phyloP scores from a whole-genome alignment of 2,329 filamentous ascomycete genomes.

The Hypoxylon sp. region DNA sequence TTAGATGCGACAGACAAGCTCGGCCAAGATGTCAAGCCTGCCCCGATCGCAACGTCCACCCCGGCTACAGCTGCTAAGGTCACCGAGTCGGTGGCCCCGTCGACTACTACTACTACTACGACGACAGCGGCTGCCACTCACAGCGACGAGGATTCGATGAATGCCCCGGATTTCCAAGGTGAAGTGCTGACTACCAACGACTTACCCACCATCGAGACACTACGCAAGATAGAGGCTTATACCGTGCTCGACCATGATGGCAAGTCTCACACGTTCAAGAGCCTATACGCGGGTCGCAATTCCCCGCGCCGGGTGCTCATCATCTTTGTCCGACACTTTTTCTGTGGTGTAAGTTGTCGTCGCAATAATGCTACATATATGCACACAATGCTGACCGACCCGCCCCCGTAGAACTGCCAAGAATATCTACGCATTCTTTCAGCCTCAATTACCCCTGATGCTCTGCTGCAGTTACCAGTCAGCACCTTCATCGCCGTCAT shows the following conservation, averaged over 20 bases:
- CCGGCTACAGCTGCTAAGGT: constrained; percentile 15
- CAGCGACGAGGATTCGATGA: constrained; percentile 52
- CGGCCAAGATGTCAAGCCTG: constrained; percentile 14
- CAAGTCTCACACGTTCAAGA: constrained; percentile 70
- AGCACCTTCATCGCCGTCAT: constrained; percentile 75
- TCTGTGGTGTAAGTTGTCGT: constrained; percentile 74
- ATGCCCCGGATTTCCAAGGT: constrained; percentile 66
- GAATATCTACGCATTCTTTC: constrained; percentile 76
- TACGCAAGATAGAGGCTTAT: constrained; percentile 66
- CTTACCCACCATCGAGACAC: constrained; percentile 61
- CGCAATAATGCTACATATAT: background rate
- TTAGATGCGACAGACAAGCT: constrained; percentile 14
- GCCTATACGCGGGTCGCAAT: constrained; percentile 68
- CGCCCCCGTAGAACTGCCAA: constrained; percentile 73
- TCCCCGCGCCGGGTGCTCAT: constrained; percentile 70
- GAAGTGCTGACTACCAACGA: constrained; percentile 67
- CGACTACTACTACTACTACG: background rate
- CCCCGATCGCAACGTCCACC: constrained; percentile 14
- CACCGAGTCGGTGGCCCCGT: constrained; percentile 6
- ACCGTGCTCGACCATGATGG: constrained; percentile 72
- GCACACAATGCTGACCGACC: constrained; percentile 32
- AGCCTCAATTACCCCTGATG: constrained; percentile 64
- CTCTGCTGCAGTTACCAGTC: constrained; percentile 62
- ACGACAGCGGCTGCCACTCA: constrained; percentile 11
- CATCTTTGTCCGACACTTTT: constrained; percentile 83